phyloP scores from a whole-genome alignment of 306 rosid genomes.

The Gillenia trifoliata region DNA sequence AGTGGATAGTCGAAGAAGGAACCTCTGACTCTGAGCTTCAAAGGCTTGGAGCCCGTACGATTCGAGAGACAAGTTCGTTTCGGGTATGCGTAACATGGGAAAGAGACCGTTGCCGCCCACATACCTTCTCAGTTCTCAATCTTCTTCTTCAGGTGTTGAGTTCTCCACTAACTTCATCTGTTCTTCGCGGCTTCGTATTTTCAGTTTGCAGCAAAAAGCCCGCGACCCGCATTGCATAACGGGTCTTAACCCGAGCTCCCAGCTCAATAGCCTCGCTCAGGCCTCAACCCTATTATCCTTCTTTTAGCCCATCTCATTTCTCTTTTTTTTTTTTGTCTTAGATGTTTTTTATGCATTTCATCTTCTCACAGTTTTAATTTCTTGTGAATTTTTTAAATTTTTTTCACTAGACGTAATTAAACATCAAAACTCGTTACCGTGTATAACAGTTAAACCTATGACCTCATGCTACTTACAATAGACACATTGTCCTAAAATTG shows the following conservation, averaged over 20 bases:
- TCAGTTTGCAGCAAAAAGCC: neutral
- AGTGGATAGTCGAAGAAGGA: conserved; percentile 65
- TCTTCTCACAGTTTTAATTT: too few relatives aligned
- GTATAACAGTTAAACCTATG: too few relatives aligned
- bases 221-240: neutral
- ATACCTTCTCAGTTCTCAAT: neutral
- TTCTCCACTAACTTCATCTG: neutral
- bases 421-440: too few relatives aligned
- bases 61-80: neutral
- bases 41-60: conserved; percentile 4
- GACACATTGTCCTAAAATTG: too few relatives aligned
- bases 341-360: too few relatives aligned
- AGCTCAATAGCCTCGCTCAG: neutral
- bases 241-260: neutral
- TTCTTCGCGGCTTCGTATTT: neutral
- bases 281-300: neutral
- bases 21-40: conserved; percentile 45
- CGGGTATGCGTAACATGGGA: conserved; percentile 19
- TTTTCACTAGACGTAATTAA: too few relatives aligned
- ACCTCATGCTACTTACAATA: too few relatives aligned
- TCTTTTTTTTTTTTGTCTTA: neutral
- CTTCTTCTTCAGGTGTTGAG: neutral
- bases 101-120: conserved; percentile 22
- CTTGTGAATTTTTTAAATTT: too few relatives aligned
- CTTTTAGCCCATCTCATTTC: neutral